phyloP scores from a whole-genome alignment of 306 rosid species.

The Acacia melanoxylon region DNA sequence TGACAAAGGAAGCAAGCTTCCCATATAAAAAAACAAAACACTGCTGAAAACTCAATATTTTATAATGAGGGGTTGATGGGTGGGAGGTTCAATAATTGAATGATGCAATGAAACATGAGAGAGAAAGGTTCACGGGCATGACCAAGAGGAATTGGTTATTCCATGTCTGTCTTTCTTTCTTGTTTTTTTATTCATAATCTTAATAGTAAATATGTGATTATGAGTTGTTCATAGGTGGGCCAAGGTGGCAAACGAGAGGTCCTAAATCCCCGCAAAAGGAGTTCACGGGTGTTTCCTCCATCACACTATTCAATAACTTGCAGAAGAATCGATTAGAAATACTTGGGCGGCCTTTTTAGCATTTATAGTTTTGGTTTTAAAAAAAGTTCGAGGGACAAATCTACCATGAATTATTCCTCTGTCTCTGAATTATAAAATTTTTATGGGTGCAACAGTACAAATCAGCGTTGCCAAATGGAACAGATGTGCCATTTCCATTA shows the following conservation, averaged over 20 bases:
- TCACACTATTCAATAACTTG: neutral
- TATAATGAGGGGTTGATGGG: neutral
- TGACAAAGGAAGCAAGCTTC: neutral
- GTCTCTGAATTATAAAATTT: no score
- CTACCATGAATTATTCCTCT: no score
- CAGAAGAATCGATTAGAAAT: neutral
- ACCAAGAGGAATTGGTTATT: neutral
- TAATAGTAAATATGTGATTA: neutral
- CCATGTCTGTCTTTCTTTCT: neutral
- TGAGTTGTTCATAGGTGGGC: conserved; percentile 9
- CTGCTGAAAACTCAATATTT: neutral
- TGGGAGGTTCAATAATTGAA: conserved; percentile 28
- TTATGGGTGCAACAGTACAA: no score
- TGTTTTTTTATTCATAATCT: neutral
- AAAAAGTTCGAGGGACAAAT: no score
- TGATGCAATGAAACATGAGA: neutral
- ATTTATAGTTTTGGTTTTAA: neutral
- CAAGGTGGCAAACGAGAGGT: neutral
- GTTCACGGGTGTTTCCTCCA: conserved; percentile 20
- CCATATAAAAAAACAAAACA: neutral
- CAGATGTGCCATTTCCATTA: no score
- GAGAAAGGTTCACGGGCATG: conserved; percentile 29
- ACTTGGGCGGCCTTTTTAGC: neutral
- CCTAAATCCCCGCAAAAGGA: neutral
- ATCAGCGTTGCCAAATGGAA: no score